phyloP scores from a whole-genome alignment of 2,329 filamentous ascomycete genomes.

The Allantophomopsis cytisporea region DNA sequence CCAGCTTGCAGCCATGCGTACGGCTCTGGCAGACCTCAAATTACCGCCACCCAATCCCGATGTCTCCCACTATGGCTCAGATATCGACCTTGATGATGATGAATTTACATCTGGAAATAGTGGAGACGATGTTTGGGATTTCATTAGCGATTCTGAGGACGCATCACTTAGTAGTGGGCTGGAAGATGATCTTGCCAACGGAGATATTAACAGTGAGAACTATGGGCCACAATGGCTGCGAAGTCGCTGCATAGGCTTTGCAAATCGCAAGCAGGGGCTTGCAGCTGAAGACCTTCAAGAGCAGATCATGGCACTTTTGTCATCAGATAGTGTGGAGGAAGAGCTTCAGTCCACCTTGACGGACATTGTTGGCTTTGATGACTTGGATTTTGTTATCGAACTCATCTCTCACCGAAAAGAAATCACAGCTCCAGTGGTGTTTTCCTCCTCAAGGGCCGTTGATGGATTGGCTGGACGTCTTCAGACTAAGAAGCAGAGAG shows the following conservation, averaged over 20 bases:
- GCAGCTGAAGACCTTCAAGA: constrained; percentile 57
- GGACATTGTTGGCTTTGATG: constrained; percentile 84
- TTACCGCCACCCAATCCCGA: constrained; percentile 26
- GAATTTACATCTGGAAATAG: constrained; percentile 38
- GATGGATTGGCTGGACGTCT: constrained; percentile 39
- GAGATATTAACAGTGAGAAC: constrained; percentile 17
- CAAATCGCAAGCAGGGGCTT: constrained; percentile 50
- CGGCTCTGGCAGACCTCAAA: constrained; percentile 63
- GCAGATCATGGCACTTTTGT: constrained; percentile 64
- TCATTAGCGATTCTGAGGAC: constrained; percentile 64
- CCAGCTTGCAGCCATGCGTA: constrained; percentile 76
- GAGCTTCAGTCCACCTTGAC: constrained; percentile 84
- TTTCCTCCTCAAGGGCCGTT: constrained; percentile 16
- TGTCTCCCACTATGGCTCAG: constrained; percentile 35
- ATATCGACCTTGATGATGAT: constrained; percentile 53
- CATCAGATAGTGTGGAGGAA: constrained; percentile 56
- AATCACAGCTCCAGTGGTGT: constrained; percentile 36
- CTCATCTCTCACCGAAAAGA: constrained; percentile 66
- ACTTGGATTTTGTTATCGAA: constrained; percentile 85
- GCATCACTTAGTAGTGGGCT: constrained; percentile 54
- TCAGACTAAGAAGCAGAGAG: constrained; percentile 63
- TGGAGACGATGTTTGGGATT: constrained; percentile 82
- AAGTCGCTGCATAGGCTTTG: constrained; percentile 52
- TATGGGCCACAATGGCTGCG: constrained; percentile 60
- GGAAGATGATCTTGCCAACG: constrained; percentile 27